Evolutionary conservation across 331 rosid genomes (phyloP), one percentile per base, ranked within the genome.

Genomic region (Pyrus hybrid): DNA sequence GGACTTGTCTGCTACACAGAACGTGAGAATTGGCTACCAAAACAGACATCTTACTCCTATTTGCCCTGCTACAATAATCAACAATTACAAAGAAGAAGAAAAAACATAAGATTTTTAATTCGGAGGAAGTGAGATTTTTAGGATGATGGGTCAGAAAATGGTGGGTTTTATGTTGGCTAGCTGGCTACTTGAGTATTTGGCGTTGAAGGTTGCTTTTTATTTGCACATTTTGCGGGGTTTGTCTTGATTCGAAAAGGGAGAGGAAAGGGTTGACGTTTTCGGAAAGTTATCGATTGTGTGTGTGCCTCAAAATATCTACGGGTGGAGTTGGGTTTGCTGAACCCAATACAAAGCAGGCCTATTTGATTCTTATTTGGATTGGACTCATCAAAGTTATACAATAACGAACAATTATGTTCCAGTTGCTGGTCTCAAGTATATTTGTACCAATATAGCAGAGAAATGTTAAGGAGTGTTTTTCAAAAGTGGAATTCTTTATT

Each of bases 11-110:
- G 45, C 33, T 72, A 51, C 33, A 82, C 21, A 86, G 25, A 73
- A 86, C 70, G 69, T 85, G 86, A 23, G 95, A 82, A 78, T 63
- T 82, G 28, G 88, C 76, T 2, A 87, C 85, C 70, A 88, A 70
- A 3, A 85, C 82, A 57, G 95, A 91, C 95, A 91, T 89, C 43
- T 54, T 79, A 56, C 37, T 35, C 5, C 58, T 53, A 53, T 6
- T 20, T 8, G 13, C 49, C 29, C 53, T 23, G 21, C 20, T 65
- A 3, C 0, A 13, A 26, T 62, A 62, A 9, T 51, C 76, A 62
- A 13, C 23, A 77, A n/a, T 1, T 30, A 9, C 20, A 22, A 68
- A 8, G 29, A 73, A 47, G 8, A 10, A 33, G 67, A n/a, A 6
- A 26, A 9, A 21, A 5, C 10, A 1, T 56, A 32, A n/a, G 25